Evolutionary conservation across 2,329 filamentous ascomycete genomes (phyloP).

Genomic region (Colletotrichum cordylinicola): DNA sequence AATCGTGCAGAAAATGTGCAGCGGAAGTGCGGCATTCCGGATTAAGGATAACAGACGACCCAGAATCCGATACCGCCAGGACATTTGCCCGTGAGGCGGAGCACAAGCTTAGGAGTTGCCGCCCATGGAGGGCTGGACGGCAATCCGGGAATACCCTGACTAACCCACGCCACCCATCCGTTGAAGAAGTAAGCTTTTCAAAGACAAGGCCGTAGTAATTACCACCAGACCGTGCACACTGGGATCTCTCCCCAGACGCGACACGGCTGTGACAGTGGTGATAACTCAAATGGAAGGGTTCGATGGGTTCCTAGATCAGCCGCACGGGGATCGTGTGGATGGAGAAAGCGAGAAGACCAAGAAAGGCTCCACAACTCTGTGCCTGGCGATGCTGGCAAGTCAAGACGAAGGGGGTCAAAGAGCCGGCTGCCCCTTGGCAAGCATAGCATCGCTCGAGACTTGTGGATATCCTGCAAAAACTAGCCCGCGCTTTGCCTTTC

Average conservation of each 20-base stretch:
- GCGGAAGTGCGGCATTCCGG: neutral
- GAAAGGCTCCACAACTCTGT: neutral
- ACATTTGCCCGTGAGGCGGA: neutral
- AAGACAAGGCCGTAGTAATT: neutral
- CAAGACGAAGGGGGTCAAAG: conserved; percentile 8
- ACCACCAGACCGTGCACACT: neutral
- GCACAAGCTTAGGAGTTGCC: neutral
- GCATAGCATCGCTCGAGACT: neutral
- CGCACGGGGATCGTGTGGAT: neutral
- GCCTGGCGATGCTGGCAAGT: neutral
- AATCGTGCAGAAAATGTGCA: neutral
- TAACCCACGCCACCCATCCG: neutral
- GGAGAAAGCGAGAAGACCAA: neutral
- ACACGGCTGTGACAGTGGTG: conserved; percentile 19
- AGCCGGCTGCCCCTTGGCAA: neutral
- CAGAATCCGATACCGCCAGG: neutral
- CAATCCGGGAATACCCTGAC: neutral
- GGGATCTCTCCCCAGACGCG: neutral
- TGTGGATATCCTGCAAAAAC: neutral
- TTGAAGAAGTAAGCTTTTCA: neutral
- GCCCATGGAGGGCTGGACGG: neutral
- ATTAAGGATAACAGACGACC: neutral
- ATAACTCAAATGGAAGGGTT: conserved; percentile 5
- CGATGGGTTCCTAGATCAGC: neutral
- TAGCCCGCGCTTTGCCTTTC: neutral